These are phyloP conservation scores for Catharanthus roseus DNA, from an alignment of 257 asterid genomes.

Conservation along the genomic window DNA sequence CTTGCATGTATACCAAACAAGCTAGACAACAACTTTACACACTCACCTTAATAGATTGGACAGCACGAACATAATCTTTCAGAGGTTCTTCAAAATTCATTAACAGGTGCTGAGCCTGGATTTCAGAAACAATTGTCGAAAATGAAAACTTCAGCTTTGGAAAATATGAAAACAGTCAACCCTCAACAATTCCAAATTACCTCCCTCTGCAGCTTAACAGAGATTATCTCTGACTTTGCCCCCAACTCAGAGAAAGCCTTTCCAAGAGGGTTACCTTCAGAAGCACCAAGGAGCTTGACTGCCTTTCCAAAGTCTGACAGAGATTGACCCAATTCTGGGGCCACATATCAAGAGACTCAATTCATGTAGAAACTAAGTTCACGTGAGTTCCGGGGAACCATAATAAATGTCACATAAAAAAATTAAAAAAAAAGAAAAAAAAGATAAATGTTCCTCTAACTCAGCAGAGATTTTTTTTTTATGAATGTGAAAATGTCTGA, in stretches of 20 bases:
- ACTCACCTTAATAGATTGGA: slow-evolving; percentile 91
- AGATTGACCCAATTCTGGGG: slow-evolving; percentile 84
- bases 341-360: slow-evolving; percentile 14
- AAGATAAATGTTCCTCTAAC: not conserved
- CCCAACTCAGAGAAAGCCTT: slow-evolving; percentile 93
- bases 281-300: slow-evolving; percentile 74
- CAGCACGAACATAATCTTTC: slow-evolving; percentile 93
- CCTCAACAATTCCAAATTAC: slow-evolving; percentile 23
- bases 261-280: slow-evolving; percentile 80
- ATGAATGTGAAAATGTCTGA: not conserved
- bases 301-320: slow-evolving; percentile 93
- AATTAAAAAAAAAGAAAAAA: too few species aligned
- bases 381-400: not conserved
- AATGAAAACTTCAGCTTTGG: not conserved
- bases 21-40: slow-evolving; percentile 13
- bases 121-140: not conserved
- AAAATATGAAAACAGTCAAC: not conserved
- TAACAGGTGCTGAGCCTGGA: slow-evolving; percentile 88
- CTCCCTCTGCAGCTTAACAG: slow-evolving; percentile 80
- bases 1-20: not conserved
- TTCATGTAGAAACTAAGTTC: not conserved
- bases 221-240: slow-evolving; percentile 66
- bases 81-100: slow-evolving; percentile 97
- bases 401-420: not conserved
- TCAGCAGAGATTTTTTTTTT: not conserved